Percentiles rank a stretch among this genome's conserved stretches.
Evolutionary conservation across 2,329 filamentous ascomycete species (phyloP).

Genomic region (Colletotrichum sp.): DNA sequence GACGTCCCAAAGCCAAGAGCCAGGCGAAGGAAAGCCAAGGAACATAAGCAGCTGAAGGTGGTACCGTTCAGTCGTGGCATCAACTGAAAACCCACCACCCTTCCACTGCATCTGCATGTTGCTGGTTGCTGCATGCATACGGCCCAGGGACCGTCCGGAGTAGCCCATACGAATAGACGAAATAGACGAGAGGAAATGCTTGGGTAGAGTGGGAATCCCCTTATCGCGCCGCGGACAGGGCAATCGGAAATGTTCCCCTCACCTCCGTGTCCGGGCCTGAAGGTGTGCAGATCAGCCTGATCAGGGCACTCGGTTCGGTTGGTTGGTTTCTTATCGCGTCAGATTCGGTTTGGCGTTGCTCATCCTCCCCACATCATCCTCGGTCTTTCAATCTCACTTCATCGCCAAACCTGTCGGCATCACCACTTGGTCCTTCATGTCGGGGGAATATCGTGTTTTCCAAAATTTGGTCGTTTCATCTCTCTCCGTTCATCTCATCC

Average conservation of each 20-base stretch:
- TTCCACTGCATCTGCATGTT: background rate
- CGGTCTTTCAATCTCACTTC: constrained; percentile 5
- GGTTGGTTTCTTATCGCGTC: constrained; percentile 8
- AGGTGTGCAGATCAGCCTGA: constrained; percentile 3
- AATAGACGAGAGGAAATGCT: background rate
- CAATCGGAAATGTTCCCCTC: background rate
- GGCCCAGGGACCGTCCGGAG: background rate
- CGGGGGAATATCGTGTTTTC: background rate
- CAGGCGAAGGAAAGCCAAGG: background rate
- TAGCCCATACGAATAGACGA: background rate
- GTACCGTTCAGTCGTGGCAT: background rate
- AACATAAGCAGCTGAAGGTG: background rate
- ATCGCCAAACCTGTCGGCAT: background rate
- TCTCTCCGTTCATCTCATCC: background rate
- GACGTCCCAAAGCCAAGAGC: background rate
- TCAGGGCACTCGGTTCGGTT: constrained; percentile 13
- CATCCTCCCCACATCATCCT: background rate
- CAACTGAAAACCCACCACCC: background rate
- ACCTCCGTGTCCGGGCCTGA: background rate
- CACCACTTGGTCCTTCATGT: background rate
- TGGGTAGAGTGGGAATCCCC: background rate
- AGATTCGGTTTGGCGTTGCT: constrained; percentile 7
- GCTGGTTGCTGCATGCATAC: background rate
- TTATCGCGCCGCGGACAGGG: constrained; percentile 5
- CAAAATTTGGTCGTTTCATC: background rate